These are phyloP conservation scores for Psidium guajava DNA, from an alignment of 345 rosid genomes.

Conservation along the genomic window DNA sequence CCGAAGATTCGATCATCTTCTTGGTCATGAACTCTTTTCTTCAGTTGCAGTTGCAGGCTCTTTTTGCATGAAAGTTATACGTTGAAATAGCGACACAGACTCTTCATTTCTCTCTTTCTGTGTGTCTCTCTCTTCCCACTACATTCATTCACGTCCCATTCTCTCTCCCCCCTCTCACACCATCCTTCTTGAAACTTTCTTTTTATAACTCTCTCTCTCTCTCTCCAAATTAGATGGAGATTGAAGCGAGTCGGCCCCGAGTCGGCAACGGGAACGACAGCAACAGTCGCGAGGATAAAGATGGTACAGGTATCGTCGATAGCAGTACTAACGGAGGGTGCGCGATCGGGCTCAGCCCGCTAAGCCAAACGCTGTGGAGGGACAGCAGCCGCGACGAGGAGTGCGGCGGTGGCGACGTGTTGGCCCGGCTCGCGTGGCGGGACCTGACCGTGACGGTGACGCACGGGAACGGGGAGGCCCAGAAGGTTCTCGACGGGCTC, in stretches of 20 bases:
- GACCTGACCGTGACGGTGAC: slow-evolving; percentile 83
- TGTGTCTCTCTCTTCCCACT: not conserved
- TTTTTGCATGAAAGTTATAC: not conserved
- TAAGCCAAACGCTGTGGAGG: slow-evolving; percentile 72
- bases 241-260: not conserved
- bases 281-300: not conserved
- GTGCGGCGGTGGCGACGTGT: slow-evolving; percentile 51
- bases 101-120: not conserved
- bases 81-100: not conserved
- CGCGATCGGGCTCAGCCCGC: slow-evolving; percentile 58
- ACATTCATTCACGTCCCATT: not conserved
- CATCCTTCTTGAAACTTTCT: not conserved
- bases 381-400: slow-evolving; percentile 38
- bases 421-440: slow-evolving; percentile 85
- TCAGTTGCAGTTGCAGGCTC: not conserved
- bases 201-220: not conserved
- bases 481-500: slow-evolving; percentile 70
- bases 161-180: not conserved
- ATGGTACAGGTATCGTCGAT: not conserved
- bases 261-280: not conserved
- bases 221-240: not conserved
- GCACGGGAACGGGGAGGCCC: slow-evolving; percentile 55
- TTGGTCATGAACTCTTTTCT: not conserved
- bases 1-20: not conserved
- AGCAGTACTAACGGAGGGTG: not conserved